phyloP scores from a whole-genome alignment of 768 basidiomycete species.

The Suillus weaverae region DNA sequence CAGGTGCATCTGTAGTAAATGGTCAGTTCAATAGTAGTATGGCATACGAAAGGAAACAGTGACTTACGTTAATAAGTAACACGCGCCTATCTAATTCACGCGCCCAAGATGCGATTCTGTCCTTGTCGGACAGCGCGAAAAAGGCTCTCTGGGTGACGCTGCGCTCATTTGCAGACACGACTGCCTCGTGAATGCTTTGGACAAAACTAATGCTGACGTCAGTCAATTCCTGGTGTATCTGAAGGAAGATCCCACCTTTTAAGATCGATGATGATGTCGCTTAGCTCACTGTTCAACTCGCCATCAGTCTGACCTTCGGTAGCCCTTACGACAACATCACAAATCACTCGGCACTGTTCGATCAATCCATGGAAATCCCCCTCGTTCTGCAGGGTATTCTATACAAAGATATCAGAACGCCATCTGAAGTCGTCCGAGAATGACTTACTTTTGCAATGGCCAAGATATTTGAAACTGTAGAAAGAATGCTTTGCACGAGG shows the following conservation, averaged over 20 bases:
- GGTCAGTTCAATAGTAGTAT: background rate
- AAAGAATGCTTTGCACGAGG: background rate
- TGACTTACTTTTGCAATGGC: background rate
- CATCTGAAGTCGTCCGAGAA: background rate
- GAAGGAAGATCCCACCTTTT: background rate
- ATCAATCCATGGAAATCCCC: background rate
- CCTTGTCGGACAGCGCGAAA: background rate
- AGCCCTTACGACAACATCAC: background rate
- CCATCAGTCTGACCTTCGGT: background rate
- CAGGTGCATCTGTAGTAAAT: background rate
- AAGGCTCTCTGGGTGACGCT: background rate
- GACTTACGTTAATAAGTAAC: background rate
- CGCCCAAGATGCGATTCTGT: background rate
- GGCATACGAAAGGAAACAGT: background rate
- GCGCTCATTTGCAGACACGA: background rate
- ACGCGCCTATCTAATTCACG: background rate
- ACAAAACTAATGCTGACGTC: background rate
- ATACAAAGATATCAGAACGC: background rate
- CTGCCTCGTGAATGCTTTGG: background rate
- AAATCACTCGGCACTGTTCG: background rate
- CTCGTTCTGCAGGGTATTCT: background rate
- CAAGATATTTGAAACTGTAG: background rate
- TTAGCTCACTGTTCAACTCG: background rate
- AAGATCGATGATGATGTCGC: background rate
- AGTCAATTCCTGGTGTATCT: background rate